Base-by-base conservation (phyloP, 805 yeast genomes). In the Ogataea kodamae region DNA sequence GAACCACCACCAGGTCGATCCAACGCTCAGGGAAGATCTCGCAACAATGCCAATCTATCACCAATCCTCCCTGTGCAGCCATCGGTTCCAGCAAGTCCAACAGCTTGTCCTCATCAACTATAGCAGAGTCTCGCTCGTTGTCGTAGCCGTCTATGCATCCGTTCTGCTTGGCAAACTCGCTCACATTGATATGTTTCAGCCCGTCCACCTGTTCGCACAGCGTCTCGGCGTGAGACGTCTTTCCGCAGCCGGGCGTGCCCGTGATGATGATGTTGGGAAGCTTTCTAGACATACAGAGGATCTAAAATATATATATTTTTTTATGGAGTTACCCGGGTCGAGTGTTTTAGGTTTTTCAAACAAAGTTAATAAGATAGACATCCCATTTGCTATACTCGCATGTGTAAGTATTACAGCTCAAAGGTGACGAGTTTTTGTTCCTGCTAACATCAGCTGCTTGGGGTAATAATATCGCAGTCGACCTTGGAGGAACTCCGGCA, bases 21-120 rank as follows among this genome's bases (percentile, higher is more conserved):
- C 87, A 72, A 47, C 94, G 67, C 55, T 88, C 97, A 1, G 97
- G 97, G 54, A 92, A 90, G 13, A 86, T 75, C 52, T 92, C 98
- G 61, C 95, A 87, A 27, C 90, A 92, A 57, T 92, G 99, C 98
- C 98, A 92, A 59, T 92, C 99, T 9, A 92, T 70, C 6, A 92
- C 66, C n/a, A 72, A 68, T 1, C 94, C 95, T n/a, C 99, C 99
- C 43, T 76, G 66, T 33, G 81, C 81, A 30, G 89, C 65, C 23
- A 81, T 72, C 5, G 81, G 79, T 57, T 89, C 96, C 30, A 92
- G 60, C 15, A 75, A 74, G 56, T 92, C 97, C 38, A 88, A 61
- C 9, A 90, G 65, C 54, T 77, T 80, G 53, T 92, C 97, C 51
- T 90, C 98, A 61, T 92, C 96, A 5, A 90, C 96, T 24, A 90